Percentiles rank a stretch among this genome's conserved stretches.
phyloP scores from a whole-genome alignment of 129 eudicot species.

The Apium graveolens region DNA sequence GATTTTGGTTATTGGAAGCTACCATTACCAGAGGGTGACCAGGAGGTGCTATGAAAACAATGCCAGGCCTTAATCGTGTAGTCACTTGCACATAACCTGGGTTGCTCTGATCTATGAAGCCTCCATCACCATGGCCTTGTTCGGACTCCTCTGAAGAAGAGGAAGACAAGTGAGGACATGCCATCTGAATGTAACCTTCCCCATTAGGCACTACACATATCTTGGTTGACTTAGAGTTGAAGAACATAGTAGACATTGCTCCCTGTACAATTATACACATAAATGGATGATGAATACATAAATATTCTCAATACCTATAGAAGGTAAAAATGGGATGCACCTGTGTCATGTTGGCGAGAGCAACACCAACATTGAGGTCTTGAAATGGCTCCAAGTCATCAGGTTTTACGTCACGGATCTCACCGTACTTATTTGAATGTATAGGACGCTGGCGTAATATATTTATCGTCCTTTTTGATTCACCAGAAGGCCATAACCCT shows the following conservation, averaged over 20 bases:
- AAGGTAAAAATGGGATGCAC: constrained; percentile 17
- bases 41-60: constrained; percentile 52
- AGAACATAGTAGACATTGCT: constrained; percentile 3
- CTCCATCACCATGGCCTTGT: background rate
- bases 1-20: constrained; percentile 49
- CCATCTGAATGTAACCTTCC: constrained; percentile 24
- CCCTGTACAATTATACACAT: constrained; percentile 6
- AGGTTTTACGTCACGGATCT: constrained; percentile 33
- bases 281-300: too few relatives aligned
- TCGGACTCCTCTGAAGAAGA: background rate
- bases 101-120: background rate
- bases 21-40: constrained; percentile 55
- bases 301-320: too few relatives aligned
- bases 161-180: constrained; percentile 37
- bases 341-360: constrained; percentile 56
- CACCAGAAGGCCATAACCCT: constrained; percentile 47
- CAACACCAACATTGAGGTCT: constrained; percentile 35
- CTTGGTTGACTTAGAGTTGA: constrained; percentile 29
- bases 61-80: constrained; percentile 33
- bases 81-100: constrained; percentile 35
- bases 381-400: constrained; percentile 26
- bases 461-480: constrained; percentile 31
- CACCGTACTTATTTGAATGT: constrained; percentile 37
- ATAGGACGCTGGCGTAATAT: constrained; percentile 33
- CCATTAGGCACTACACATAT: constrained; percentile 17